A percentile compares a stretch with the other conserved stretches of the same genome.
Evolutionary conservation across 2,329 filamentous ascomycete species (phyloP).

Genomic region (Fusarium pininemorale): DNA sequence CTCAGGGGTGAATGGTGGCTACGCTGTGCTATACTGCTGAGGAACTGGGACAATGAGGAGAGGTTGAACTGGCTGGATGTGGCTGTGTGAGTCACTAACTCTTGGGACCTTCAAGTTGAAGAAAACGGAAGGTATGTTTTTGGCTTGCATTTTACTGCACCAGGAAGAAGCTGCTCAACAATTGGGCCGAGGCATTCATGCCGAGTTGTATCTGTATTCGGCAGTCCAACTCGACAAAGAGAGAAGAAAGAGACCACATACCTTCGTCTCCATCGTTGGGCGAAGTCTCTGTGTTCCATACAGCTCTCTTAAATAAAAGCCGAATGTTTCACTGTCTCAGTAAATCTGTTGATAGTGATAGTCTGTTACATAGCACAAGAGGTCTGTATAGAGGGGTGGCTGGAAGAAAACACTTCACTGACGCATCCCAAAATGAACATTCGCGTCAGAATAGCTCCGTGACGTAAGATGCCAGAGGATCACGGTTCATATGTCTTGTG

Average conservation of each 20-base stretch:
- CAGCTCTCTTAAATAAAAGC: not conserved
- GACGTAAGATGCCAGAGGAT: not conserved
- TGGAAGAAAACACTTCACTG: not conserved
- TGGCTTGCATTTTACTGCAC: not conserved
- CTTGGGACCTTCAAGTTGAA: not conserved
- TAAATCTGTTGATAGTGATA: not conserved
- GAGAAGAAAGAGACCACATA: not conserved
- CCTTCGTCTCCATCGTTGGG: not conserved
- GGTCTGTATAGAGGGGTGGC: not conserved
- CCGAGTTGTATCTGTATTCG: not conserved
- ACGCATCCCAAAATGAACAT: not conserved
- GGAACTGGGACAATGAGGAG: not conserved
- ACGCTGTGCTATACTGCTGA: not conserved
- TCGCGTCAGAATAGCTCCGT: not conserved
- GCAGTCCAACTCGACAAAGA: not conserved
- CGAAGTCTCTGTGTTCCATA: not conserved
- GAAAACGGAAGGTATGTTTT: not conserved
- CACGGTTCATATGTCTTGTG: not conserved
- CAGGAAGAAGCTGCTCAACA: not conserved
- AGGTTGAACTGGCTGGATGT: not conserved
- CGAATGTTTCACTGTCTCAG: not conserved
- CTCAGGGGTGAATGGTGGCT: not conserved
- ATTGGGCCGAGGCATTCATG: fast-evolving
- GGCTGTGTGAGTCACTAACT: not conserved
- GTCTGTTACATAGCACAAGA: not conserved